phyloP scores from a whole-genome alignment of 2,329 filamentous ascomycete genomes.

The Dryadomyces quercivorus region DNA sequence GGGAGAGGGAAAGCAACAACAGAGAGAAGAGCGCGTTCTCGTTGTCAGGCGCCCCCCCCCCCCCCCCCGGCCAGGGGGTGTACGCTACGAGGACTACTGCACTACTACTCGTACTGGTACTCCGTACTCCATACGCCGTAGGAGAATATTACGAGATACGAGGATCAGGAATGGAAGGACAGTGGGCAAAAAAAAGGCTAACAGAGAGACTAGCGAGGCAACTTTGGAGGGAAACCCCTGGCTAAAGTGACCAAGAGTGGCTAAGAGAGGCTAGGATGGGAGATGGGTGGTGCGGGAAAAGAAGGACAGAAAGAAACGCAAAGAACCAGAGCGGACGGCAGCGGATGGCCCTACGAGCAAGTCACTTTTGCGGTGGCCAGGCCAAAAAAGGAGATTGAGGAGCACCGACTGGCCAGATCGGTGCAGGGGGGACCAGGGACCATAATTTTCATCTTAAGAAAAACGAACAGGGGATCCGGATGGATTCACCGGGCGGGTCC shows the following conservation, averaged over 20 bases:
- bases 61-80: too few species aligned
- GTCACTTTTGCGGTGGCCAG: not conserved
- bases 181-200: not conserved
- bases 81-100: not conserved
- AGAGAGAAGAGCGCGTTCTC: too few species aligned
- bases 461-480: not conserved
- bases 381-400: slow-evolving; percentile 10
- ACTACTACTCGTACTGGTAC: not conserved
- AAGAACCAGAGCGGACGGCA: not conserved
- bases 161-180: too few species aligned
- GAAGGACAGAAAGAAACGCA: not conserved
- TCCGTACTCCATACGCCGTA: too few species aligned
- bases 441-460: not conserved
- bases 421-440: not conserved
- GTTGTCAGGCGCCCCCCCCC: too few species aligned
- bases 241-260: too few species aligned
- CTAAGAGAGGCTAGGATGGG: not conserved
- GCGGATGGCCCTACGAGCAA: not conserved
- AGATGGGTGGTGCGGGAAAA: not conserved
- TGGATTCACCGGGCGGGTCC: not conserved
- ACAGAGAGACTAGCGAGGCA: not conserved
- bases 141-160: too few species aligned
- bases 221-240: slow-evolving; percentile 6
- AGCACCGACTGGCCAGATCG: slow-evolving; percentile 10
- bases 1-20: not conserved